Evolutionary conservation across 768 basidiomycete genomes (phyloP).

Genomic region (Kwoniella heveanensis): DNA sequence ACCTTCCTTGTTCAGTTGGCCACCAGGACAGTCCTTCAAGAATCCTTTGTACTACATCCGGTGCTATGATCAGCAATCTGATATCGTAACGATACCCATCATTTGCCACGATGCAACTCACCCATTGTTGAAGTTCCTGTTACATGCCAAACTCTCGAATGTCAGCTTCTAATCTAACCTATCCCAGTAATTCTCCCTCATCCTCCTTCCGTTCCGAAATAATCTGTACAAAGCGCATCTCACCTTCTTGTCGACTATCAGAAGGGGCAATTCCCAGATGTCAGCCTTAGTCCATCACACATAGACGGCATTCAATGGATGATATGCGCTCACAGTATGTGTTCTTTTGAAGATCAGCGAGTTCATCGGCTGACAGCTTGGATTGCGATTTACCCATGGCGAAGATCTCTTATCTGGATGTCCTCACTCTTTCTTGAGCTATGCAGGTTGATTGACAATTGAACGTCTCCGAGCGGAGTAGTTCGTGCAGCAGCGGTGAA

Average conservation of each 20-base stretch:
- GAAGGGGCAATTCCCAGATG: not conserved
- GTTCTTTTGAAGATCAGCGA: slow-evolving; percentile 92
- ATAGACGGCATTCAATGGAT: not conserved
- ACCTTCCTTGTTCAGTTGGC: slow-evolving; percentile 83
- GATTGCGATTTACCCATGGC: slow-evolving; percentile 95
- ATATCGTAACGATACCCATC: not conserved
- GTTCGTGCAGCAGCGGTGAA: too few species aligned
- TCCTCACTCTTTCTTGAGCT: too few species aligned
- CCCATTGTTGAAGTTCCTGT: slow-evolving; percentile 55
- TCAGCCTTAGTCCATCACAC: slow-evolving; percentile 7
- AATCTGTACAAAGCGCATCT: slow-evolving; percentile 2
- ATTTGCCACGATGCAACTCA: slow-evolving; percentile 18
- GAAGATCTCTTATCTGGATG: not conserved
- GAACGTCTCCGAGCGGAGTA: too few species aligned
- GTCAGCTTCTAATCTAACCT: not conserved
- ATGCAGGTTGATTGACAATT: not conserved
- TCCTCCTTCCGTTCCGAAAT: not conserved
- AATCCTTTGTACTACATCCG: slow-evolving; percentile 89
- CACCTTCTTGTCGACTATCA: slow-evolving; percentile 55
- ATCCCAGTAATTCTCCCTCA: too few species aligned
- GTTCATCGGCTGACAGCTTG: slow-evolving; percentile 90
- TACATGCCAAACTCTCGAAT: not conserved
- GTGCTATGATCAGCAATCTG: slow-evolving; percentile 24
- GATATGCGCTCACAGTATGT: slow-evolving; percentile 78
- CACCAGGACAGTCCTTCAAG: slow-evolving; percentile 96